Base-by-base conservation (phyloP, 768 basidiomycete species). In the Cyathus striatus region DNA sequence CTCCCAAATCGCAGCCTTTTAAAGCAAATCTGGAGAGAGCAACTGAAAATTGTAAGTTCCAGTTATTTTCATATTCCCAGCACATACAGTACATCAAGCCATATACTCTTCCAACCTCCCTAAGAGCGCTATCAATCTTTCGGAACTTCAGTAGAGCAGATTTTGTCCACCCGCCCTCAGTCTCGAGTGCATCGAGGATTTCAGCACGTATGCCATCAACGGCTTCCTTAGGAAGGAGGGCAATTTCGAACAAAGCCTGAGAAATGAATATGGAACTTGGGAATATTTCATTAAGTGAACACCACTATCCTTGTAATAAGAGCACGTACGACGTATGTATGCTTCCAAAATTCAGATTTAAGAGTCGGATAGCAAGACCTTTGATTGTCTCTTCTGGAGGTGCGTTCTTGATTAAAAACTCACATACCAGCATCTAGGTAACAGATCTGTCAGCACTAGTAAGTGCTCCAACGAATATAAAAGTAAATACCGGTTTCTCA, bases 311-410 rank as follows among this genome's bases (percentile, higher is more conserved):
- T 42, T 34, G 16, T 34, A 30, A 16, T 16, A 23, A 17, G 22
- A 43, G 25, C 22, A 49, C 61, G 38, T 44, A 66, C 65, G 66
- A 63, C 23, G 64, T 68, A 46, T 66, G 63, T 38, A 66, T 64
- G 50, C 63, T 68, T 18, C 60, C 65, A 54, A 66, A 66, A 45
- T 68, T 65, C n/a, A 69, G 50, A 45, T 66, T 64, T 50, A 66
- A 42, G n/a, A 66, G 41, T 25, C 64, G 57, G 51, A 61, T 58
- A 32, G 63, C 65, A 21, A 69, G 48, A 1, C 61, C 60, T 40
- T 61, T 46, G 10, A 61, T 39, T 2, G 58, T 51, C 44, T 64
- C 63, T 22, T 62, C 43, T 6, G 62, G 60, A 20, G 55, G 60
- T 16, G 62, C 56, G 38, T 44, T 58, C 38, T 52, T 42, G 21